Evolutionary conservation across 495 filamentous ascomycete genomes (phyloP), one percentile per base, ranked within the genome.

Genomic region (Hypoxylon perforatum): DNA sequence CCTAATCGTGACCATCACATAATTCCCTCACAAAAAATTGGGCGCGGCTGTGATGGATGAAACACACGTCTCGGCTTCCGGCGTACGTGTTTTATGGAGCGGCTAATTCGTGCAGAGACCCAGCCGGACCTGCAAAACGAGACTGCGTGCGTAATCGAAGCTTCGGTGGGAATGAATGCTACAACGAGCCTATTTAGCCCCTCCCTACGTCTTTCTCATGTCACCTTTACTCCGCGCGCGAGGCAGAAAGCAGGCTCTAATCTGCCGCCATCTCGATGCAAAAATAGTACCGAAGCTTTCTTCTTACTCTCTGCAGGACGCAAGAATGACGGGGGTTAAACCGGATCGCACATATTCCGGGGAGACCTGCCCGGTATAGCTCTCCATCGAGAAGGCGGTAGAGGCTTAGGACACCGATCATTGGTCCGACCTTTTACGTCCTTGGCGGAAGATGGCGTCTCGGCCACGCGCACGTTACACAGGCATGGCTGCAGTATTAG

Each of bases 1-100:
- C n/a, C 21, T 56, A 44, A 9, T 39, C 22, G 21, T 22, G 12
- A 35, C 23, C 6, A 39, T 14, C 8, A 3, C 33, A 36, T 25
- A 54, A 69, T 53, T 38, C 12, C 36, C 50, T 55, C 48, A 48
- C 25, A 39, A 33, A 4, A 5, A 21, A 51, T 33, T 33, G 33
- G 30, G 55, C 30, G 53, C 54, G 63, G 56, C 51, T 61, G 30
- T 54, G 51, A 57, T 30, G 33, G 58, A 58, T 69, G 66, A 69
- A 69, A 69, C 66, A 69, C 66, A 54, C 25, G 66, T 49, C 30
- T 69, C 46, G 51, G 51, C 33, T 69, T 39, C 55, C 49, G 23
- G 21, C 22, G 38, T 54, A 44, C 9, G 51, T 44, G 44, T 57
- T 28, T 33, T 33, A 33, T 33, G 30, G 46, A 61, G 44, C 30